Conservation (phyloP, 1,284 basidiomycete species). For the Irpex sp. region DNA sequence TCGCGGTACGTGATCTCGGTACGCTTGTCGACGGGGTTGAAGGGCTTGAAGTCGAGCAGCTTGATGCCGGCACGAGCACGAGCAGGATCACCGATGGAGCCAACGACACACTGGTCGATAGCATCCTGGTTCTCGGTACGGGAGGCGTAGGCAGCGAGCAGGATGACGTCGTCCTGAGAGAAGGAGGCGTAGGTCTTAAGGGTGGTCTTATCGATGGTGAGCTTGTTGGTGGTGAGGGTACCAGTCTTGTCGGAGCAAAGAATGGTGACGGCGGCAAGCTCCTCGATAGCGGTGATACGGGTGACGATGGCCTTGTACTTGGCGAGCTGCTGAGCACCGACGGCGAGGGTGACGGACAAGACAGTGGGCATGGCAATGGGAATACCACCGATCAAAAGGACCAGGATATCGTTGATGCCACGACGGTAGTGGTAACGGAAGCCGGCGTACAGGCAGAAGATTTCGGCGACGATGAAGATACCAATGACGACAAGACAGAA, state of each 20-base stretch:
- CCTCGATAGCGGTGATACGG: conserved; percentile 97
- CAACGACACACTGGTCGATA: conserved; percentile 87
- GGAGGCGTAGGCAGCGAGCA: conserved; percentile 92
- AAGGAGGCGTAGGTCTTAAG: conserved; percentile 91
- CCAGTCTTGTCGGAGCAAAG: conserved; percentile 98
- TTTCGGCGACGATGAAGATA: conserved; percentile 89
- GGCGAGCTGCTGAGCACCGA: conserved; percentile 96
- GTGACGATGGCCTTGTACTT: conserved; percentile 99
- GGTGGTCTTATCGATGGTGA: conserved; percentile 93
- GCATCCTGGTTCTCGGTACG: conserved; percentile 99
- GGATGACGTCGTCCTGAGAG: conserved; percentile 86
- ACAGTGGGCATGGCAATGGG: conserved; percentile 99
- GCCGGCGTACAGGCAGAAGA: conserved; percentile 83
- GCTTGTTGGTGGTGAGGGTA: conserved; percentile 98
- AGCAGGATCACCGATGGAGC: conserved; percentile 69
- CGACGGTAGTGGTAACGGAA: conserved; percentile 89
- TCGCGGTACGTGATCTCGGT: conserved; percentile 98
- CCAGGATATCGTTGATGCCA: conserved; percentile 94
- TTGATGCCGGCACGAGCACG: conserved; percentile 91
- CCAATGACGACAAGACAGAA: conserved; percentile 95
- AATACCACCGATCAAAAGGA: conserved; percentile 97
- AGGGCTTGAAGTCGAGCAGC: conserved; percentile 97
- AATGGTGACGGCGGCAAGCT: conserved; percentile 95
- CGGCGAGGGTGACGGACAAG: conserved; percentile 93
- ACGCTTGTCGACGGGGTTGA: conserved; percentile 99